phyloP scores from a whole-genome alignment of 1,139 yeast species.

The Pichia sp. region DNA sequence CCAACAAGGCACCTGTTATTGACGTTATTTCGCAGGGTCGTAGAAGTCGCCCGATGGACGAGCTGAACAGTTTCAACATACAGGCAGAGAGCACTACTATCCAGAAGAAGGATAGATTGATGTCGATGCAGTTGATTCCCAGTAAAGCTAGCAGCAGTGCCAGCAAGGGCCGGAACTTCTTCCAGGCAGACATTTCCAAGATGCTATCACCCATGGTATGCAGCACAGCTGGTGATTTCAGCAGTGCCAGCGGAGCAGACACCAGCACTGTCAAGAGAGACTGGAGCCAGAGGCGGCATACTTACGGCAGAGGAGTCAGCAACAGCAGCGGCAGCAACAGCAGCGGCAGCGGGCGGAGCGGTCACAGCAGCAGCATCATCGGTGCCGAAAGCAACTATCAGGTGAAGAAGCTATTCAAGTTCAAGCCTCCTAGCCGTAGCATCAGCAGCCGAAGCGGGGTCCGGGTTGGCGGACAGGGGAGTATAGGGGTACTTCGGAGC shows the following conservation, averaged over 20 bases:
- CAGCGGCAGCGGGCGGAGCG: background rate
- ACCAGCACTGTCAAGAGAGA: background rate
- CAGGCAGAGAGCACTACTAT: constrained; percentile 15
- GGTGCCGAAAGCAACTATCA: background rate
- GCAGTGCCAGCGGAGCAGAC: background rate
- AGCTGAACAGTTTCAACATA: constrained; percentile 9
- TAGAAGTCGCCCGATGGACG: background rate
- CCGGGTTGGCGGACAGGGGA: background rate
- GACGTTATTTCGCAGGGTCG: background rate
- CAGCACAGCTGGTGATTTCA: background rate
- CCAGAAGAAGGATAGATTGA: constrained; percentile 2
- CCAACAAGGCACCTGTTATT: background rate
- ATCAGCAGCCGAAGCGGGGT: constrained; percentile 1
- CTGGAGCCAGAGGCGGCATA: background rate
- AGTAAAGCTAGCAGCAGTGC: background rate
- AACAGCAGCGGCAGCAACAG: background rate
- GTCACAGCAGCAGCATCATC: background rate
- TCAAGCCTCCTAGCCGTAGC: constrained; percentile 6
- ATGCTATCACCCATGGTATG: background rate
- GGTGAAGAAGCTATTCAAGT: background rate
- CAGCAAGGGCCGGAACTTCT: background rate
- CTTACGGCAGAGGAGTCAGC: background rate
- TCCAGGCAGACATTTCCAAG: background rate
- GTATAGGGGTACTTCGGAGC: background rate
- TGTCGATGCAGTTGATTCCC: constrained; percentile 2